phyloP scores from a whole-genome alignment of 345 rosid genomes.

The Sisymbrium irio region DNA sequence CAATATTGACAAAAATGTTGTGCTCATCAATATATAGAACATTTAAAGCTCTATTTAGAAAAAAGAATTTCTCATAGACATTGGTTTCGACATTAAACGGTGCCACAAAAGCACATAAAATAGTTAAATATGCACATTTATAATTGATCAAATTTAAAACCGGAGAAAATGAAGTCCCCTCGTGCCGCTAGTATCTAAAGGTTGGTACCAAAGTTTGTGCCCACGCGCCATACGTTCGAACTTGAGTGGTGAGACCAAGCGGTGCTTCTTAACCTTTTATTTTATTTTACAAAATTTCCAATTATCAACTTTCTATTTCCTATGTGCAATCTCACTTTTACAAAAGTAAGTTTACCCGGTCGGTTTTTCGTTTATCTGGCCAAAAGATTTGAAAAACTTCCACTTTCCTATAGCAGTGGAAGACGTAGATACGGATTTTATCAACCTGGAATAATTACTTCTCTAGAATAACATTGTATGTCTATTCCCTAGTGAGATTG shows the following conservation, averaged over 20 bases:
- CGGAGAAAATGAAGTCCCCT: conserved; percentile 34
- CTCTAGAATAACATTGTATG: neutral
- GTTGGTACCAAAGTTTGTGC: conserved; percentile 71
- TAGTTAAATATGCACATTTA: neutral
- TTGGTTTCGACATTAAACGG: conserved; percentile 14
- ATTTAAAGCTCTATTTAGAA: neutral
- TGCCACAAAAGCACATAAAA: neutral
- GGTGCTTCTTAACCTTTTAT: conserved; percentile 50
- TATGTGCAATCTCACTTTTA: conserved; percentile 23
- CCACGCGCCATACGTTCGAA: conserved; percentile 55
- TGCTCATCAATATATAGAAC: conserved; percentile 9
- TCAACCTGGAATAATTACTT: neutral
- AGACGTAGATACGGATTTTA: neutral
- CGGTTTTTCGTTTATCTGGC: conserved; percentile 17
- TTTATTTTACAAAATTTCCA: conserved; percentile 25
- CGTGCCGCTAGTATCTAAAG: conserved; percentile 64
- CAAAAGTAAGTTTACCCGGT: conserved; percentile 26
- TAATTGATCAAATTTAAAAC: neutral
- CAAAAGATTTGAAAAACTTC: conserved; percentile 10
- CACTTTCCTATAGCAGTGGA: conserved; percentile 16
- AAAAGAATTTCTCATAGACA: neutral
- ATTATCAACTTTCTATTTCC: conserved; percentile 20
- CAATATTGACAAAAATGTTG: conserved; percentile 29
- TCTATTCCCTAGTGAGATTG: neutral
- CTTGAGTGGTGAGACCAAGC: conserved; percentile 55